Evolutionary conservation across 106 monocot species (phyloP), one percentile per base, ranked within the genome.

Genomic region (Alisma plantagoaquatica): DNA sequence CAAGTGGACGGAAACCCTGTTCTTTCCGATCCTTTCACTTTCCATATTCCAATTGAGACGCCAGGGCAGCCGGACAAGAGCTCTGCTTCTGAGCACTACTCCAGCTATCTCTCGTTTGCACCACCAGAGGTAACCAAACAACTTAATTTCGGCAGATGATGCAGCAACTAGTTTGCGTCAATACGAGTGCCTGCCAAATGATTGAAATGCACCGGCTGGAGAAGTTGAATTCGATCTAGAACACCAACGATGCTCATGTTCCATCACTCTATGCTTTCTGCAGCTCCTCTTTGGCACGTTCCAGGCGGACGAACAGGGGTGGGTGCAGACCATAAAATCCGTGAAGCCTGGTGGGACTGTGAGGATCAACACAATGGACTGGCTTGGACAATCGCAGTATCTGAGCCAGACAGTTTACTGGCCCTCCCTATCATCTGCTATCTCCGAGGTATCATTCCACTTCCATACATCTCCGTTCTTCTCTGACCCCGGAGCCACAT

Each of bases 311-410:
- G 94, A 94, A 70, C 94, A 94, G 30, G 94, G 69, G 53, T 94
- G 94, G 84, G 56, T 88, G 29, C 87, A 84, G 33, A 88, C 94
- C 31, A 94, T 94, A 14, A 94, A 80, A 57, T 94, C 94, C 10
- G 94, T 84, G 11, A 27, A 64, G 29, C 18, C 33, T n/a, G 75
- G 72, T 16, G 88, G 80, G 44, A 84, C 48, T 45, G 64, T 94
- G 24, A 70, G 94, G 49, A 81, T 94, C 31, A 88, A 63, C 57
- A 69, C 94, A 27, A 94, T 94, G 94, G 84, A 94, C 56, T 94
- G 94, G 93, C 80, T 94, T 25, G 87, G 87, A 15, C 87, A 94
- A 32, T 94, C 87, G 26, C 63, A 84, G 27, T 94, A 70, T 62
- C 45, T 61, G 27, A 72, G 73, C 42, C 80, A 75, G 48, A 78